phyloP scores from a whole-genome alignment of 805 yeast species.

The Grigorovia humatica region DNA sequence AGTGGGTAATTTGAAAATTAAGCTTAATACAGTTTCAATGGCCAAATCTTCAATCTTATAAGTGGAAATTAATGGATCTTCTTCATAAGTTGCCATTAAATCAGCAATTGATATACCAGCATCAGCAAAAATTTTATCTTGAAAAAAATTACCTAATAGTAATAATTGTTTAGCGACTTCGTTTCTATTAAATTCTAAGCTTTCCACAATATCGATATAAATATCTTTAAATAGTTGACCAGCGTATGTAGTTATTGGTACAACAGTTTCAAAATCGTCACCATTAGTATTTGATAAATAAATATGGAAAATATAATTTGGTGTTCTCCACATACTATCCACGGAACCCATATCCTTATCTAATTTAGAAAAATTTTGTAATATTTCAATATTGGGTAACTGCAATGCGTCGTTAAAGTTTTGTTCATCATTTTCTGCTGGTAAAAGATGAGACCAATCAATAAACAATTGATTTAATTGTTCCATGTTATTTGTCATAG shows the following conservation, averaged over 20 bases:
- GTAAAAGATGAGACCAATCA: slow-evolving; percentile 30
- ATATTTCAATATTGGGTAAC: slow-evolving; percentile 31
- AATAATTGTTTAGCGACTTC: slow-evolving; percentile 80
- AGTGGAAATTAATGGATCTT: slow-evolving; percentile 43
- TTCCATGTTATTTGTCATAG: slow-evolving; percentile 34
- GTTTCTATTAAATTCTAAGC: slow-evolving; percentile 79
- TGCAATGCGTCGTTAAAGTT: slow-evolving; percentile 26
- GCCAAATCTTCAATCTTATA: slow-evolving; percentile 90
- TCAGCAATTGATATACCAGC: slow-evolving; percentile 74
- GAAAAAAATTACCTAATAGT: slow-evolving; percentile 62
- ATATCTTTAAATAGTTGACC: slow-evolving; percentile 67
- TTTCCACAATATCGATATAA: slow-evolving; percentile 60
- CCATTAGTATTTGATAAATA: slow-evolving; percentile 41
- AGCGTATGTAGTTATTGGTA: slow-evolving; percentile 39
- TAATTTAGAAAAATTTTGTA: slow-evolving; percentile 25
- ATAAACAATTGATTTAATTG: slow-evolving; percentile 31
- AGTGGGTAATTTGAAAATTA: slow-evolving; percentile 65
- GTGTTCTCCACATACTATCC: slow-evolving; percentile 58
- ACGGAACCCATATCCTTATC: slow-evolving; percentile 37
- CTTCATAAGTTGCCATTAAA: slow-evolving; percentile 35
- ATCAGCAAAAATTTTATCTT: slow-evolving; percentile 50
- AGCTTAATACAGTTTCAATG: slow-evolving; percentile 67
- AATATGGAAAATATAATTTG: slow-evolving; percentile 52
- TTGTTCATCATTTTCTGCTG: slow-evolving; percentile 23
- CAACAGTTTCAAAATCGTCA: slow-evolving; percentile 53